phyloP scores from a whole-genome alignment of 176 grass and related monocot species.

The Saccharum spontaneum region DNA sequence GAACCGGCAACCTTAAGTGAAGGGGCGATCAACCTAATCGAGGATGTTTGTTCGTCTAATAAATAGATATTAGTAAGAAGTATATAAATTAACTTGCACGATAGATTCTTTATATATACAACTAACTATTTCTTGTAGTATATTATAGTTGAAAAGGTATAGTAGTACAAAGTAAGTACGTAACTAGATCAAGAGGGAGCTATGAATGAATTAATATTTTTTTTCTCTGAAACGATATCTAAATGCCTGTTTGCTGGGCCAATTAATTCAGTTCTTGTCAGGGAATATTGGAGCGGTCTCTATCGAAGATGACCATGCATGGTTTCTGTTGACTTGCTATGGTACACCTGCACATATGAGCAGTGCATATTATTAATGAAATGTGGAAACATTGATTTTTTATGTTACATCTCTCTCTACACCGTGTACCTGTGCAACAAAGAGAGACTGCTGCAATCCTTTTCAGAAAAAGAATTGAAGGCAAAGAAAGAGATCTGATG shows the following conservation, averaged over 20 bases:
- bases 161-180: neutral
- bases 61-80: neutral
- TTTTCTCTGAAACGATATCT: neutral
- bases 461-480: neutral
- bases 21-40: neutral
- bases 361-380: conserved; percentile 7
- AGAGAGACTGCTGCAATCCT: neutral
- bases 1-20: neutral
- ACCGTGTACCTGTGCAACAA: neutral
- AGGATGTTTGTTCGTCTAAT: neutral
- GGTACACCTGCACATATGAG: conserved; percentile 28
- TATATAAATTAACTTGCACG: neutral
- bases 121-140: neutral
- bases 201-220: neutral
- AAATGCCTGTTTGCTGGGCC: neutral
- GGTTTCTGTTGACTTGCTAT: conserved; percentile 2
- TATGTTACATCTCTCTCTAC: neutral
- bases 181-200: neutral
- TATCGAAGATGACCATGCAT: conserved; percentile 6
- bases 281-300: neutral
- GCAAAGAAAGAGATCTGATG: conserved; percentile 19
- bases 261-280: neutral
- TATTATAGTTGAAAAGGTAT: neutral
- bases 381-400: conserved; percentile 6
- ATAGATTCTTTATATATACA: neutral